Conservation (phyloP, 257 asterid genomes). For the Gardenia jasminoides region DNA sequence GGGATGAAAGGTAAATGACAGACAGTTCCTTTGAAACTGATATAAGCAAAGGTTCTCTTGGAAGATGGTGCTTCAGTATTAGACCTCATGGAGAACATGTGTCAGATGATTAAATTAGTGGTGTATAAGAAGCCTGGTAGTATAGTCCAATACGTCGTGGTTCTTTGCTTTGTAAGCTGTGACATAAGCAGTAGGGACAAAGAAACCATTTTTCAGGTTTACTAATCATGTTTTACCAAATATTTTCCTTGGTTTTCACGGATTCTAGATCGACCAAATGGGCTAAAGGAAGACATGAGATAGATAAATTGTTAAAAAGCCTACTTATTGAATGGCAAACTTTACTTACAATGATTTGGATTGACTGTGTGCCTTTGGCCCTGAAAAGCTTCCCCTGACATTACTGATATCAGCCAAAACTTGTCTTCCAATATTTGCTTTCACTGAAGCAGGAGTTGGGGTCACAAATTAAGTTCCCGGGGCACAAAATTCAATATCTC, state of each 20-base stretch:
- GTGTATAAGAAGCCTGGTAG: neutral
- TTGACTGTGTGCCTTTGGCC: constrained; percentile 35
- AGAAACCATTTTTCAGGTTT: too few relatives aligned
- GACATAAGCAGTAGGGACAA: too few relatives aligned
- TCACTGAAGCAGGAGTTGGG: constrained; percentile 42
- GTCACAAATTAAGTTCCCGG: constrained; percentile 17
- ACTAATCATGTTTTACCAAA: neutral
- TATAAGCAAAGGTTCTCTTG: neutral
- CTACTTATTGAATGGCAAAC: neutral
- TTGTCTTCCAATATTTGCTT: constrained; percentile 54
- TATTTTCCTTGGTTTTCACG: neutral
- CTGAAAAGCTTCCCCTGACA: constrained; percentile 44
- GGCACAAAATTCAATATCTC: neutral
- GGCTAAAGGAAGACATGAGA: neutral
- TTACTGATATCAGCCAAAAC: constrained; percentile 83
- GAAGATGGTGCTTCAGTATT: neutral
- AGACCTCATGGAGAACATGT: neutral
- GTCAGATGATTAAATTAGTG: neutral
- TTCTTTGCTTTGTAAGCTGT: too few relatives aligned
- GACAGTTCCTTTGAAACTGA: neutral
- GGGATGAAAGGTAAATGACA: neutral
- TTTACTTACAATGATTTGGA: constrained; percentile 53
- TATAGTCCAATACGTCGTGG: too few relatives aligned
- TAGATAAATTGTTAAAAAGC: neutral
- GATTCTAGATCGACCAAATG: neutral